phyloP scores from a whole-genome alignment of 352 stramenopile species.

The Thalassiosira hispida region DNA sequence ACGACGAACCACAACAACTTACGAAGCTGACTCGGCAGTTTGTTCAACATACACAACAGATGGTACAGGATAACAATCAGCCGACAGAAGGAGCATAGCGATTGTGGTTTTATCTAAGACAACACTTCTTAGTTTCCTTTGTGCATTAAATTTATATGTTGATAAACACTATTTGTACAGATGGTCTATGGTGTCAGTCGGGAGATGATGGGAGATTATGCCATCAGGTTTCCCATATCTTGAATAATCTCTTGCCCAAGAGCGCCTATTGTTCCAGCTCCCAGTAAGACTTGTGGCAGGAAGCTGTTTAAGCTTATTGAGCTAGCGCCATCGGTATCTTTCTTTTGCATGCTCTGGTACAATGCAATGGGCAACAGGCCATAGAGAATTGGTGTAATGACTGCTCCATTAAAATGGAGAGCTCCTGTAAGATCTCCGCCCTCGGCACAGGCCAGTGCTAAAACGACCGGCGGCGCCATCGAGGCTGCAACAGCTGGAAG shows the following conservation, averaged over 20 bases:
- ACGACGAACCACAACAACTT: no score
- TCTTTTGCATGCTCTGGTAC: constrained; percentile 21
- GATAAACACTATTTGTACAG: constrained; percentile 1
- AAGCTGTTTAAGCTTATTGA: not conserved
- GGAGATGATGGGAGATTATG: not conserved
- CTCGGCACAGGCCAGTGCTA: constrained; percentile 23
- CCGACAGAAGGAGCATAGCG: no score
- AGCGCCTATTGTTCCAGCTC: constrained; percentile 26
- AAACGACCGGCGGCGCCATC: constrained; percentile 32
- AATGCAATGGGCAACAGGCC: constrained; percentile 41
- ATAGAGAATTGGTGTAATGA: constrained; percentile 55
- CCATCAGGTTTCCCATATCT: constrained; percentile 23
- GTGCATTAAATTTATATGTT: no score
- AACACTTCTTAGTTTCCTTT: no score
- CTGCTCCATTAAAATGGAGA: constrained; percentile 44
- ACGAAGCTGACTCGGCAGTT: no score
- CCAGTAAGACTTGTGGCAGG: constrained; percentile 33
- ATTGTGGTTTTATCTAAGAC: no score
- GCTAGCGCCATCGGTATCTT: not conserved
- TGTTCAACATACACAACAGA: no score
- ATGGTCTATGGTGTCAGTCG: not conserved
- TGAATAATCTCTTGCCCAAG: constrained; percentile 50
- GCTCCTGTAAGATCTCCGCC: constrained; percentile 41
- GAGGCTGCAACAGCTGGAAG: constrained; percentile 30
- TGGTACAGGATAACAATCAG: no score